phyloP scores from a whole-genome alignment of 2,329 filamentous ascomycete species.

The Cercospora sp. region DNA sequence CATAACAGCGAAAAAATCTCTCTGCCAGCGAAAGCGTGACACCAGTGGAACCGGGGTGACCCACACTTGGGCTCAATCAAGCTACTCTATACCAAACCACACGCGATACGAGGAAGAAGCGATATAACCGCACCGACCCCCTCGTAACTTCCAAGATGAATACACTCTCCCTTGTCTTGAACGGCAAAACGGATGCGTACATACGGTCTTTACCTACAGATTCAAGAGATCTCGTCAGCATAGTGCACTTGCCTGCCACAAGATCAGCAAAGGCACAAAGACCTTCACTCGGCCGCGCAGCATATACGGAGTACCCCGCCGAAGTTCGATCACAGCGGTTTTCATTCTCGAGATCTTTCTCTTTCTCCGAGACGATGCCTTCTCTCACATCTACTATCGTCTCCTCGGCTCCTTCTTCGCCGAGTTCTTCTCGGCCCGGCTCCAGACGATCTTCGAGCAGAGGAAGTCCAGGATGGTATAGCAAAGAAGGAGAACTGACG shows the following conservation, averaged over 20 bases:
- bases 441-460: conserved; percentile 15
- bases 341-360: neutral
- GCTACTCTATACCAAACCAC: neutral
- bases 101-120: neutral
- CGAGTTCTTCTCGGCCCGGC: neutral
- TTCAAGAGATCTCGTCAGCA: conserved; percentile 1
- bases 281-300: neutral
- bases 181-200: conserved; percentile 30
- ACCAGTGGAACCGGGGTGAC: neutral
- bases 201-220: conserved; percentile 22
- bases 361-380: neutral
- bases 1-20: neutral
- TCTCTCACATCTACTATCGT: neutral
- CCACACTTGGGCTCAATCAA: neutral
- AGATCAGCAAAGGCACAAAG: neutral
- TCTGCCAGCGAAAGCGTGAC: neutral
- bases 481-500: conserved; percentile 29
- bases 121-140: neutral
- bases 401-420: neutral
- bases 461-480: conserved; percentile 35
- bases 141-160: conserved; percentile 26
- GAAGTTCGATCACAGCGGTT: neutral
- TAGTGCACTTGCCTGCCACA: neutral
- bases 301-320: neutral
- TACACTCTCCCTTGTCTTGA: conserved; percentile 34